A percentile compares a stretch with the other conserved stretches of the same genome.
Evolutionary conservation across 495 filamentous ascomycete species (phyloP).

Genomic region (Tetracladium marchalianum): DNA sequence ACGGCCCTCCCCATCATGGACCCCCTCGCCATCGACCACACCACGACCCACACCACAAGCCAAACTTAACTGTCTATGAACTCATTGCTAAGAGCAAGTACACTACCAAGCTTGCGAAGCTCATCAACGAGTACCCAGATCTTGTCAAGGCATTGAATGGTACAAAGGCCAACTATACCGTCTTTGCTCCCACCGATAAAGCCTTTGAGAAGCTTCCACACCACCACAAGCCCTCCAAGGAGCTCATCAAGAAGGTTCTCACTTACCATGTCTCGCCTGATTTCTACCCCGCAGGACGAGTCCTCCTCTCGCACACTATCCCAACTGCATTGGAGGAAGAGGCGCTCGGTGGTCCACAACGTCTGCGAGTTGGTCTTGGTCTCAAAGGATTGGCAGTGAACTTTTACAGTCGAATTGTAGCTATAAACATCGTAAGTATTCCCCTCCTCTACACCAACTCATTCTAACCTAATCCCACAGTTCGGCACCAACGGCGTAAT

Average conservation of each 20-base stretch:
- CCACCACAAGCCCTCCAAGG: conserved; percentile 44
- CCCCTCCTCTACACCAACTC: neutral
- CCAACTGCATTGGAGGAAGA: conserved; percentile 49
- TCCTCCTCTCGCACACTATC: conserved; percentile 58
- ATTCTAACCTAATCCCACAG: conserved; percentile 18
- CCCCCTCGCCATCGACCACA: conserved; percentile 20
- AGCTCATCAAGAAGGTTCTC: conserved; percentile 53
- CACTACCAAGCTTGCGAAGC: conserved; percentile 61
- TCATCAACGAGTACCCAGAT: conserved; percentile 60
- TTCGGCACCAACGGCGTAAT: conserved; percentile 66
- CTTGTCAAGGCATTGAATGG: conserved; percentile 61
- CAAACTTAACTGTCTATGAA: conserved; percentile 69
- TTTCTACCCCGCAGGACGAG: conserved; percentile 46
- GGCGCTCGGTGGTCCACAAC: conserved; percentile 47
- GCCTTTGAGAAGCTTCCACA: conserved; percentile 48
- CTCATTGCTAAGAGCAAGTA: conserved; percentile 63
- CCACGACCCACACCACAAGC: conserved; percentile 28
- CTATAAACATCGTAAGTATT: conserved; percentile 51
- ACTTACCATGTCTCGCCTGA: conserved; percentile 61
- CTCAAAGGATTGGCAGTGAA: conserved; percentile 58
- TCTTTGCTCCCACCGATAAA: conserved; percentile 68
- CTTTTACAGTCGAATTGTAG: conserved; percentile 55
- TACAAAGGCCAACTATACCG: conserved; percentile 58
- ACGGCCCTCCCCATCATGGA: conserved; percentile 4
- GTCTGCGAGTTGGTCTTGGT: conserved; percentile 49